Evolutionary conservation across 805 yeast genomes (phyloP).

Genomic region (Candida railenensis): DNA sequence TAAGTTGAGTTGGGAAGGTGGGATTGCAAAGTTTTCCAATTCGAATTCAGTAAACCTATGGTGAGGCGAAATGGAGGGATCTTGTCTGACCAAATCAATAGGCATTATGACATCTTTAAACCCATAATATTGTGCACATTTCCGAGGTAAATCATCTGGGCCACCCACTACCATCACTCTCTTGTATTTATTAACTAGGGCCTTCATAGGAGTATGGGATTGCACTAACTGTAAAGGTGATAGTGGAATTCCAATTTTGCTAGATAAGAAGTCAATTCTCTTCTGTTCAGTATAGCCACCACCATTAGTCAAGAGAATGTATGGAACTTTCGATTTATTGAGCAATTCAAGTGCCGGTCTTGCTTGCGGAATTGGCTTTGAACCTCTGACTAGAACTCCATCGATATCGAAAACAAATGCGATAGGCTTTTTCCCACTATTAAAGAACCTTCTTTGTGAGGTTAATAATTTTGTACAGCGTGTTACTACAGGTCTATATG

Average conservation of each 20-base stretch:
- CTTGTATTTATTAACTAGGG: conserved; percentile 47
- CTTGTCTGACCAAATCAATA: conserved; percentile 62
- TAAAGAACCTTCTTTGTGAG: background rate
- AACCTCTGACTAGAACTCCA: conserved; percentile 82
- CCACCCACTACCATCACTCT: conserved; percentile 88
- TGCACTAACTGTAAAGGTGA: conserved; percentile 69
- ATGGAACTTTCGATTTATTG: conserved; percentile 60
- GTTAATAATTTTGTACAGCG: background rate
- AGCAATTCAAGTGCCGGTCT: conserved; percentile 56
- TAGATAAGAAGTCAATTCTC: conserved; percentile 55
- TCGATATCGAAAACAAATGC: conserved; percentile 61
- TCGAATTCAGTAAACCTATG: conserved; percentile 51
- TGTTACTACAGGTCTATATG: background rate
- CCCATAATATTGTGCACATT: conserved; percentile 76
- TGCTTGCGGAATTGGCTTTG: conserved; percentile 65
- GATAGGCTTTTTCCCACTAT: conserved; percentile 1
- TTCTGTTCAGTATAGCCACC: conserved; percentile 73
- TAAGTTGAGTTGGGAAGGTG: conserved; percentile 23
- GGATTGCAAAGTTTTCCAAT: conserved; percentile 39
- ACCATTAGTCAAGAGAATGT: conserved; percentile 84
- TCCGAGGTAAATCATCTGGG: conserved; percentile 61
- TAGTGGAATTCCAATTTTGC: conserved; percentile 44
- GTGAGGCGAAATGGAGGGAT: conserved; percentile 67
- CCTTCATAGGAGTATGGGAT: conserved; percentile 83
- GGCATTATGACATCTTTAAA: conserved; percentile 73